Evolutionary conservation across 345 rosid species (phyloP).

Genomic region (Brassica cretica): DNA sequence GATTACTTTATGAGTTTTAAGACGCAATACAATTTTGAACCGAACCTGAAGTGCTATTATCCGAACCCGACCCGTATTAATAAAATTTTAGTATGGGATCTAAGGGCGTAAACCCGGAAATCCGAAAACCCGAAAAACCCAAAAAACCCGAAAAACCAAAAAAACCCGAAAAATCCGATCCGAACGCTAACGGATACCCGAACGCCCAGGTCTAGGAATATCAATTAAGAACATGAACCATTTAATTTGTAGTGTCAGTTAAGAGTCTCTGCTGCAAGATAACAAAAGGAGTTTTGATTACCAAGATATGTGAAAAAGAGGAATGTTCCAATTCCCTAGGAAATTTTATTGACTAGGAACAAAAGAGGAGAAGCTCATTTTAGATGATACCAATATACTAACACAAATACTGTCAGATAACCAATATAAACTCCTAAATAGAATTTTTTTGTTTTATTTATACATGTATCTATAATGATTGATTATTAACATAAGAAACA

Average conservation of each 20-base stretch:
- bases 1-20: too few species aligned
- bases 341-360: conserved; percentile 37
- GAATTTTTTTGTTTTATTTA: neutral
- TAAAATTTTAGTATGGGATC: too few species aligned
- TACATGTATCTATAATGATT: neutral
- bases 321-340: conserved; percentile 43
- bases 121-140: too few species aligned
- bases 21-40: too few species aligned
- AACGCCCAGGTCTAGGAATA: too few species aligned
- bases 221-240: conserved; percentile 26
- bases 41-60: too few species aligned
- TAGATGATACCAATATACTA: neutral
- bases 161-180: too few species aligned
- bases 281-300: conserved; percentile 34
- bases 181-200: too few species aligned
- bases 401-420: neutral
- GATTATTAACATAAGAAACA: neutral
- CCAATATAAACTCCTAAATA: neutral
- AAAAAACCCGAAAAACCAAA: too few species aligned
- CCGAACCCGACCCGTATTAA: too few species aligned
- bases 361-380: neutral
- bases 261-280: conserved; percentile 35
- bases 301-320: conserved; percentile 43
- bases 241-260: conserved; percentile 30
- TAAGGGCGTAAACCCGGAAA: too few species aligned